Base-by-base conservation (phyloP, 768 basidiomycete species). In the Dictyophora rubrovolvata region DNA sequence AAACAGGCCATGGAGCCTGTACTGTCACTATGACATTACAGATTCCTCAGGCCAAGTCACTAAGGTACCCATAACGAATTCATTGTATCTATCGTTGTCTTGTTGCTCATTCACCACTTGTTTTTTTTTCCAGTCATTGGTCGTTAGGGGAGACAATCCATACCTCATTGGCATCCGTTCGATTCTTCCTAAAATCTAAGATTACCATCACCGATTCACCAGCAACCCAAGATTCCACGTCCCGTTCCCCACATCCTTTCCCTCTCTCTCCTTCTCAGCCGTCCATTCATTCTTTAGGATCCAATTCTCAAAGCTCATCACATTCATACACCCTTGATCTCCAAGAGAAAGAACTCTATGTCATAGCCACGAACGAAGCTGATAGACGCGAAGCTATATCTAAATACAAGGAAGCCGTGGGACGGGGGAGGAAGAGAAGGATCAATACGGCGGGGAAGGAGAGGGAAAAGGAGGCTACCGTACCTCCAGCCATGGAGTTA, bases 81-180 rank as follows among this genome's bases (percentile, higher is more conserved):
- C n/a, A 61, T 62, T 10, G 51, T 63, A 57, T 55, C 46, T 17
- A 47, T 47, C 6, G 28, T 23, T 35, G 36, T 33, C 56, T 22
- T 47, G 37, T 56, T 47, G 35, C 21, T 14, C 18, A 18, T 46
- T 47, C 14, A 37, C 21, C 12, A 1, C 23, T 17, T 16, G 8
- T 33, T 20, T 18, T 20, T 53, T 16, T 36, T 2, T 78, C 78
- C 60, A 83, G 79, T 65, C 81, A 86, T 18, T 92, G 89, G 86
- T 79, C 87, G 9, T 79, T 87, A 59, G 89, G 89, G 11, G 88
- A 90, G 74, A 85, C 86, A 23, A 79, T 89, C 63, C 74, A 78
- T 62, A 85, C 85, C 47, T 75, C 80, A 54, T 69, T 85, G 63
- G 82, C 79, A 14, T 77, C 79, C 55, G 79, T 89, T 55, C 79